Evolutionary conservation across 2,329 filamentous ascomycete species (phyloP).

Genomic region (Fusarium tupiense): DNA sequence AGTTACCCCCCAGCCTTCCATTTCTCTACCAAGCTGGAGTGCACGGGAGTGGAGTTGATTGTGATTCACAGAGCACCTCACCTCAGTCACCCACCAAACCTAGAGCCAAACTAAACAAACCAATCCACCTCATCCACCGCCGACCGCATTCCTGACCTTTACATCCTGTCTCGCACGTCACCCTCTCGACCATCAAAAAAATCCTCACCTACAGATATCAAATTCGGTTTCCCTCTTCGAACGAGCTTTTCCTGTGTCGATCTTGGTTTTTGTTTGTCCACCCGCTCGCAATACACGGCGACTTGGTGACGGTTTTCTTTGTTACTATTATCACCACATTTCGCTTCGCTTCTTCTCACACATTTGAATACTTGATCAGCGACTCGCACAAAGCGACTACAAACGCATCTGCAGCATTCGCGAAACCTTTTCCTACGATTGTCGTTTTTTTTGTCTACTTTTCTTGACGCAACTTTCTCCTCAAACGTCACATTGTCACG

Average conservation of each 20-base stretch:
- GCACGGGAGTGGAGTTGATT: not conserved
- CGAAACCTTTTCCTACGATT: constrained; percentile 10
- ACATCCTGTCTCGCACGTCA: constrained; percentile 43
- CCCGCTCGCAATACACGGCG: constrained; percentile 11
- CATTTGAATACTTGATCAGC: constrained; percentile 19
- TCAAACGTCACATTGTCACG: constrained; percentile 3
- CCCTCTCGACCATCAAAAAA: constrained; percentile 31
- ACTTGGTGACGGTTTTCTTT: constrained; percentile 24
- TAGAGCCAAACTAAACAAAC: constrained; percentile 28
- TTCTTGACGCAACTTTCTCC: not conserved
- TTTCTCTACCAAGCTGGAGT: constrained; percentile 20
- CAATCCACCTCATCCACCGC: constrained; percentile 35
- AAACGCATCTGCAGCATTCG: constrained; percentile 13
- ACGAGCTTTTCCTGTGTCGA: constrained; percentile 9
- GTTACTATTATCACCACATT: constrained; percentile 20
- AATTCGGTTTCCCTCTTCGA: constrained; percentile 13
- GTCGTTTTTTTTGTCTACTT: constrained; percentile 21
- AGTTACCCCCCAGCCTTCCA: constrained; percentile 45
- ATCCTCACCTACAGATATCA: constrained; percentile 25
- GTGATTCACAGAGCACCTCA: constrained; percentile 18
- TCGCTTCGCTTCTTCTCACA: constrained; percentile 29
- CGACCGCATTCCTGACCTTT: constrained; percentile 44
- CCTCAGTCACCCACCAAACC: constrained; percentile 11
- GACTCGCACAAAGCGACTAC: constrained; percentile 15
- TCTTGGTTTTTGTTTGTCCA: constrained; percentile 17